Percentiles rank a stretch among this genome's conserved stretches.
Evolutionary conservation across 768 basidiomycete species (phyloP).

Genomic region (Amyloporia xantha): DNA sequence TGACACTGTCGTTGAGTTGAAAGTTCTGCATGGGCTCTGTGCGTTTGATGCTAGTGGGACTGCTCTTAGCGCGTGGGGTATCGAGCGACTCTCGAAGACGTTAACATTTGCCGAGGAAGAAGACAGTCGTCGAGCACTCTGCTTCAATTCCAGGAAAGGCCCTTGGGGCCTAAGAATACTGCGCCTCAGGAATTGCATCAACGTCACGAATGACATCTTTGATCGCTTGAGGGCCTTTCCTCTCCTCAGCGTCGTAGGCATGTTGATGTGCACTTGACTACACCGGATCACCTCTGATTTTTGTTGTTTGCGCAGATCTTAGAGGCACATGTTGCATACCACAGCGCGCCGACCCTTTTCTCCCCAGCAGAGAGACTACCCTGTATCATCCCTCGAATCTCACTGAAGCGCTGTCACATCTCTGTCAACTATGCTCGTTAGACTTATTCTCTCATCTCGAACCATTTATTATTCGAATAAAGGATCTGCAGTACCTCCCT

Average conservation of each 20-base stretch:
- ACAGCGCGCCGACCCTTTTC: constrained; percentile 7
- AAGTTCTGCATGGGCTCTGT: constrained; percentile 43
- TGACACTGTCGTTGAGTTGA: constrained; percentile 43
- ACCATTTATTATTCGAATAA: constrained; percentile 28
- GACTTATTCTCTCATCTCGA: constrained; percentile 29
- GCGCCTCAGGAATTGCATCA: constrained; percentile 45
- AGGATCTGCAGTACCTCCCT: constrained; percentile 2
- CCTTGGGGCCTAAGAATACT: constrained; percentile 58
- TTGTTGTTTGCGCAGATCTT: constrained; percentile 19
- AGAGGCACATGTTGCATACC: constrained; percentile 20
- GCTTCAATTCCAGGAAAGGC: constrained; percentile 27
- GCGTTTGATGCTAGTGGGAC: constrained; percentile 64
- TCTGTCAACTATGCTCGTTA: background rate
- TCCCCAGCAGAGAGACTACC: background rate
- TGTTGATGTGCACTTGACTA: background rate
- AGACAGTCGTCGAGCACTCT: background rate
- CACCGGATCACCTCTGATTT: background rate
- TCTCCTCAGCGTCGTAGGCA: constrained; percentile 53
- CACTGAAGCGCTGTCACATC: constrained; percentile 5
- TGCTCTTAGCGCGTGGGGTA: constrained; percentile 41
- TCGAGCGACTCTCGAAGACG: constrained; percentile 45
- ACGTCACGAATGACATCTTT: constrained; percentile 38
- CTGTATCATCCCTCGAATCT: constrained; percentile 17
- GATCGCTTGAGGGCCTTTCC: constrained; percentile 40
- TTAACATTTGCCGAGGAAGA: constrained; percentile 31